phyloP scores from a whole-genome alignment of 2,329 filamentous ascomycete genomes.

The Fusarium longipes region DNA sequence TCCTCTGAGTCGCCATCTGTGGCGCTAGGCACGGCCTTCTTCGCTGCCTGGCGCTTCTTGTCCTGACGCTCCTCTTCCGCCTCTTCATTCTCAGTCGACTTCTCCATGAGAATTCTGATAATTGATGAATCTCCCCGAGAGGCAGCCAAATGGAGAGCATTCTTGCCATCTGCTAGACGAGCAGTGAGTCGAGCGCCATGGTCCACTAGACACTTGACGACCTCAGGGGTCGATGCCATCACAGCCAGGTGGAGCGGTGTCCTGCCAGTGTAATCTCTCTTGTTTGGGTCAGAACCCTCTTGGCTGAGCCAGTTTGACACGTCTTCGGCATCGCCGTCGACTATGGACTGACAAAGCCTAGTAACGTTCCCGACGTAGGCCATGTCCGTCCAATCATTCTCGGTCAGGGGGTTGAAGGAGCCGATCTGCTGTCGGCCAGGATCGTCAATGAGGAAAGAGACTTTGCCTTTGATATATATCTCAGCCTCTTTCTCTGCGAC shows the following conservation, averaged over 20 bases:
- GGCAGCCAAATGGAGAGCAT: slow-evolving; percentile 84
- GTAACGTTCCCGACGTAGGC: slow-evolving; percentile 86
- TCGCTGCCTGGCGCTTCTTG: slow-evolving; percentile 56
- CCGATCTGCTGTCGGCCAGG: slow-evolving; percentile 79
- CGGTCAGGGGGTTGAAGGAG: slow-evolving; percentile 82
- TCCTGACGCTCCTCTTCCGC: slow-evolving; percentile 70
- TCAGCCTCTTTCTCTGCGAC: slow-evolving; percentile 77
- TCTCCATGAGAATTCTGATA: slow-evolving; percentile 76
- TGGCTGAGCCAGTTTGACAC: slow-evolving; percentile 77
- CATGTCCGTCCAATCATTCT: slow-evolving; percentile 91
- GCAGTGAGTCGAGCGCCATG: slow-evolving; percentile 78
- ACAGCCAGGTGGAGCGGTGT: slow-evolving; percentile 83
- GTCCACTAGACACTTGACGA: slow-evolving; percentile 78
- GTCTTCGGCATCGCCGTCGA: slow-evolving; percentile 76
- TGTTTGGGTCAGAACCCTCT: slow-evolving; percentile 76
- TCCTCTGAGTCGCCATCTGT: slow-evolving; percentile 6
- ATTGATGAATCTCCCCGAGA: slow-evolving; percentile 75
- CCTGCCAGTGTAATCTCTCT: slow-evolving; percentile 81
- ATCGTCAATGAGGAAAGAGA: slow-evolving; percentile 82
- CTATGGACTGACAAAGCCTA: slow-evolving; percentile 82
- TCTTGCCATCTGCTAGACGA: slow-evolving; percentile 81
- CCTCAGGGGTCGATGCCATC: slow-evolving; percentile 72
- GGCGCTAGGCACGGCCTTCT: slow-evolving; percentile 9
- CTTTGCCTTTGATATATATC: slow-evolving; percentile 78
- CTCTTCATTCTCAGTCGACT: slow-evolving; percentile 79